Evolutionary conservation across 441 rosid genomes (phyloP), one percentile per base, ranked within the genome.

Genomic region (Adansonia madagascariensis): DNA sequence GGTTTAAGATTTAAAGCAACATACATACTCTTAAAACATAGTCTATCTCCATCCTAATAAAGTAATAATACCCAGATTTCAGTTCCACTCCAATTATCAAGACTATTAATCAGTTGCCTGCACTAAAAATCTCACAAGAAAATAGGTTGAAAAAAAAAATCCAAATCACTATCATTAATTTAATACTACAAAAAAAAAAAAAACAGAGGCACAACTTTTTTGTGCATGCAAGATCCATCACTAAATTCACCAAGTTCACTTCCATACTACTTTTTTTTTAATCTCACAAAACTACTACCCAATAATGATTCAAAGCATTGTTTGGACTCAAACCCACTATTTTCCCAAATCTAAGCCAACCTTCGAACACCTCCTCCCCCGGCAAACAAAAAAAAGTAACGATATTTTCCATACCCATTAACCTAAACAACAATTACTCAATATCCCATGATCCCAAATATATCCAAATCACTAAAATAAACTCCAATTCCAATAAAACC

Each of bases 401-500:
- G 61, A 60, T 5, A 17, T 64, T 60, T 74, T 46, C 17, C 75
- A 59, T 66, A 83, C 81, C 85, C 79, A 74, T 59, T 55, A 72
- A 80, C 72, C 64, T 18, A 79, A 83, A 84, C 71, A 70, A 27
- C 69, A 61, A 79, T 66, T 70, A 18, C 73, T 62, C 80, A 68
- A 74, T 47, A 50, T 77, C 82, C 75, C 83, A 77, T 73, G 83
- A 82, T 82, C 84, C 82, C 73, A 79, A 73, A 64, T 80, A 84
- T 91, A 88, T 89, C 89, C 88, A 78, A 82, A 82, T 39, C 65
- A 62, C n/a, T 73, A 49, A 63, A 67, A 66, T 56, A 71, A 84
- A 63, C 77, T 72, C 78, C 35, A 35, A 35, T 35, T 35, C 6
- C 41, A 35, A 35, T 35, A 35, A 4, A 35, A 35, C 41, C 41